Base-by-base conservation (phyloP, 2,329 filamentous ascomycete genomes). In the Claviceps paspali region DNA sequence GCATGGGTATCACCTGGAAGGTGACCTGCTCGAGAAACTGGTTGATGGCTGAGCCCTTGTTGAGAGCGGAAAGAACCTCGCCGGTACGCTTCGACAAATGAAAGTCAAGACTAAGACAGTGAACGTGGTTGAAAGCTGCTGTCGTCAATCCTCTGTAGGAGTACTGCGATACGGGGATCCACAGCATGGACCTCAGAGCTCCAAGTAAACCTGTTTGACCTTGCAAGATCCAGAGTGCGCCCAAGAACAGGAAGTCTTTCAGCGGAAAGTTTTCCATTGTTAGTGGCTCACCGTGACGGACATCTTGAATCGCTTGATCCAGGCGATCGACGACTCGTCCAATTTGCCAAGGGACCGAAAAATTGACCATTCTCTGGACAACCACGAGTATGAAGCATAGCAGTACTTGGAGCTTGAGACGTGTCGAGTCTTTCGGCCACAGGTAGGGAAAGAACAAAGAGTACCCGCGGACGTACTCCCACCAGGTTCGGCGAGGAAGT, bases 101-200 rank as follows among this genome's bases (percentile, higher is more conserved):
- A 52, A 98, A 98, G 55, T 96, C 91, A 46, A 96, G 70, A 56
- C 87, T 95, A 24, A 98, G 75, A 35, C 81, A 80, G 58, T 98
- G 91, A 17, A 98, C 91, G 55, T 98, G 91, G 61, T 96, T 88
- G 54, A 98, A 98, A 9, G 88, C 85, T 12, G 91, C 87, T 2
- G 91, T 91, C 5, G 87, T 94, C 41, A 98, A 70, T 45, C 91
- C 85, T 52, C 85, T 80, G 60, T 95, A 98, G 0, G 88, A 94
- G 57, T 96, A 94, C 56, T 98, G 91, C 26, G 87, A 85, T 40
- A 98, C 86, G 0, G 91, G 88, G 35, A 98, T 91, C 91, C 91
- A 98, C 24, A 98, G 66, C 26, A 85, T 76, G 17, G 84, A 81
- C 45, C 91, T 74, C 24, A 82, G 51, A 2, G 85, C 88, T 6